Conservation (phyloP, 1,284 basidiomycete genomes). For the Stygiomarasmius scandens region DNA sequence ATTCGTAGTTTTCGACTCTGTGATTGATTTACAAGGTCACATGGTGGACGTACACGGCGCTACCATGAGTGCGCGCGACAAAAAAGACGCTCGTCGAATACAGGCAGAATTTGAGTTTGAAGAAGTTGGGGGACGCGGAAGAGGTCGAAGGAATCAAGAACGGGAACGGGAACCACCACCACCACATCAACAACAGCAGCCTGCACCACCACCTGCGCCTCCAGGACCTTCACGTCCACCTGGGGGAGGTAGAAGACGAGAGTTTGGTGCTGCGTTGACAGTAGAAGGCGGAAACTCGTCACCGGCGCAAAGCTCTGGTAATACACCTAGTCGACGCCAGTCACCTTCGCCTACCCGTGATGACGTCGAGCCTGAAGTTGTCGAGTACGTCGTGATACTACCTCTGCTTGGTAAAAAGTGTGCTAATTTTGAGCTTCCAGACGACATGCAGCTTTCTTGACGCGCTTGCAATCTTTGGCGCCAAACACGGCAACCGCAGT, state of each 20-base stretch:
- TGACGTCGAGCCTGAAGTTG: conserved; percentile 47
- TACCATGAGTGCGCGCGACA: conserved; percentile 79
- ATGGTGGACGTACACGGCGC: conserved; percentile 86
- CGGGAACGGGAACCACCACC: conserved; percentile 32
- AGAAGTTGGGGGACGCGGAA: conserved; percentile 46
- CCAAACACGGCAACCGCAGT: conserved; percentile 74
- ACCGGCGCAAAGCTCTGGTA: conserved; percentile 4
- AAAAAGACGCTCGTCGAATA: conserved; percentile 77
- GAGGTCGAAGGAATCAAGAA: conserved; percentile 52
- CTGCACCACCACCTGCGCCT: conserved; percentile 22
- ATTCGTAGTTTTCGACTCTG: conserved; percentile 91
- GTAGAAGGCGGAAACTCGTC: conserved; percentile 32
- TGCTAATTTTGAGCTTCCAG: conserved; percentile 37
- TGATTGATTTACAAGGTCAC: conserved; percentile 91
- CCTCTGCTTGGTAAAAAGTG: background rate
- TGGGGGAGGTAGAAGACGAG: conserved; percentile 53
- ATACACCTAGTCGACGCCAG: conserved; percentile 22
- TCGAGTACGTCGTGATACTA: conserved; percentile 48
- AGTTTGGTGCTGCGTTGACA: conserved; percentile 70
- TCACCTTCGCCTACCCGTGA: conserved; percentile 41
- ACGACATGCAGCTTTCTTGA: conserved; percentile 70
- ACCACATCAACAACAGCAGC: conserved; percentile 36
- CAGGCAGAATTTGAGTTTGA: conserved; percentile 83
- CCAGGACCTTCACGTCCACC: conserved; percentile 25
- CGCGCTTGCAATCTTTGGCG: conserved; percentile 69